Conservation (phyloP, 805 yeast species). For the Lachancea cidri region DNA sequence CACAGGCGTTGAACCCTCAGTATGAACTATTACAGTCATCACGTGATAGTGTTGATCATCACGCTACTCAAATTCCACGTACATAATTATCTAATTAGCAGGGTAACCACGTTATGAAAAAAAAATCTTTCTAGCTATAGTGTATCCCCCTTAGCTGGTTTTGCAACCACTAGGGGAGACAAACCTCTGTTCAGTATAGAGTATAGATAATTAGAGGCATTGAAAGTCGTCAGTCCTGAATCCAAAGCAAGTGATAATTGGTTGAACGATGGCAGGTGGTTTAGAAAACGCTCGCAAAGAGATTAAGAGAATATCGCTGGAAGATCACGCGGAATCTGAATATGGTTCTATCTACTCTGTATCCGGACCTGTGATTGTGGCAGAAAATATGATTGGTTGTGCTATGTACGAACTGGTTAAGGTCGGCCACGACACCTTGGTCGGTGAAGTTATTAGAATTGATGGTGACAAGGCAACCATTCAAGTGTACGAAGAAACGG, state of each 20-base stretch:
- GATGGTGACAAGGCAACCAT: constrained; percentile 95
- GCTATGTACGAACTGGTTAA: constrained; percentile 99
- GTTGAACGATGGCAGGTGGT: constrained; percentile 73
- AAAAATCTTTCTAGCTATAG: not conserved
- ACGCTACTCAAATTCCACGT: not conserved
- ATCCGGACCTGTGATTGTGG: constrained; percentile 96
- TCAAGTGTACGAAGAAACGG: constrained; percentile 98
- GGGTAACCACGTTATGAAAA: not conserved
- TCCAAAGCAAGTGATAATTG: not conserved
- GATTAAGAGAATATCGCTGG: constrained; percentile 77
- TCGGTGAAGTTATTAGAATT: constrained; percentile 97
- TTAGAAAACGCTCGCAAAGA: constrained; percentile 95
- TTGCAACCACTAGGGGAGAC: constrained; percentile 2
- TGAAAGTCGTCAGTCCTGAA: not conserved
- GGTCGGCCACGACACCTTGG: constrained; percentile 95
- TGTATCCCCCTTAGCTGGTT: not conserved
- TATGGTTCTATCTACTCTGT: constrained; percentile 91
- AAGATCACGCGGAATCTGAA: constrained; percentile 65
- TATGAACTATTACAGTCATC: no score
- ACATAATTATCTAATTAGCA: not conserved
- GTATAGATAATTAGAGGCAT: not conserved
- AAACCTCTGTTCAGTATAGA: not conserved
- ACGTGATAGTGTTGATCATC: not conserved
- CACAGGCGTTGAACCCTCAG: no score
- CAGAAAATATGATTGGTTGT: constrained; percentile 99